These are phyloP conservation scores for Sindora glabra DNA, from an alignment of 306 rosid species.

Conservation along the genomic window DNA sequence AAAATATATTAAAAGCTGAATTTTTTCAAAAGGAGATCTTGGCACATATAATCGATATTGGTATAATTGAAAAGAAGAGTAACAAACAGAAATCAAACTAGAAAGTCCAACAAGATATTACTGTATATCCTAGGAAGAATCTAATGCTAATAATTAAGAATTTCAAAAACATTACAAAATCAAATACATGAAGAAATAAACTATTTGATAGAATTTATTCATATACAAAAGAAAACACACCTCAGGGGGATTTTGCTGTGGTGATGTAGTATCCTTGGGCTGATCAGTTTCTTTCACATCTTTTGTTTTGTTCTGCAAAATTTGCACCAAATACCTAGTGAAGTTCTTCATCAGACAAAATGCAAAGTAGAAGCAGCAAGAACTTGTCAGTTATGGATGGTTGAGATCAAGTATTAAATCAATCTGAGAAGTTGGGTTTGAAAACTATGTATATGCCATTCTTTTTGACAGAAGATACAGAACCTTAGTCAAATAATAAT, in stretches of 20 bases:
- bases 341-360: neutral
- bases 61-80: neutral
- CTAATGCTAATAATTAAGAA: neutral
- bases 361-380: neutral
- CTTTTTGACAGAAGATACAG: neutral
- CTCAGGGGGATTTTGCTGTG: conserved; percentile 58
- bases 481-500: neutral
- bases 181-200: neutral
- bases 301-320: conserved; percentile 42
- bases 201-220: neutral
- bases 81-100: neutral
- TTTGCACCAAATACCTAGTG: conserved; percentile 11
- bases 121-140: neutral
- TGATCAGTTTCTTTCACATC: conserved; percentile 27
- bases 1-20: neutral
- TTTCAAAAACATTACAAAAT: conserved; percentile 1
- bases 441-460: neutral
- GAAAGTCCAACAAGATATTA: neutral
- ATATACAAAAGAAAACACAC: conserved; percentile 22
- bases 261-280: conserved; percentile 27
- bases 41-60: neutral
- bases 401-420: neutral
- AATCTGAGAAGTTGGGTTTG: too few species aligned
- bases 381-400: neutral
- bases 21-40: neutral